Evolutionary conservation across 2,329 filamentous ascomycete genomes (phyloP).

Genomic region (Thielaviopsis populi): DNA sequence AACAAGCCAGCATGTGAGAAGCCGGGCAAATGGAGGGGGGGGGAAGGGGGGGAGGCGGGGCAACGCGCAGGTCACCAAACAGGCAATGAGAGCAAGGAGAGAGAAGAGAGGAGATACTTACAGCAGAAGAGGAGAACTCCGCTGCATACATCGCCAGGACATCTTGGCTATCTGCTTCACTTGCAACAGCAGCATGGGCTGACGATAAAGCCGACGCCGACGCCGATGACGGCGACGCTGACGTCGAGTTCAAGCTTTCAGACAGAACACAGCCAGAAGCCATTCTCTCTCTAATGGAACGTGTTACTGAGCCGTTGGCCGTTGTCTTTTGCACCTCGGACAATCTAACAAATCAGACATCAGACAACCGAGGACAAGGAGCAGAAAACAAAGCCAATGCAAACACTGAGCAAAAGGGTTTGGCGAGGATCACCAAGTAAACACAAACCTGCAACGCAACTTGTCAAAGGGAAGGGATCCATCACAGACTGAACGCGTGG

Average conservation of each 20-base stretch:
- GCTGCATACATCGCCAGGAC: slow-evolving; percentile 12
- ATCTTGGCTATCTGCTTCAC: slow-evolving; percentile 13
- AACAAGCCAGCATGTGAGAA: neutral
- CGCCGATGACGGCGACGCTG: neutral
- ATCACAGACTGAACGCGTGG: neutral
- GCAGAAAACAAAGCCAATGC: neutral
- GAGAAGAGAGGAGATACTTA: slow-evolving; percentile 1
- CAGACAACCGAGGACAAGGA: neutral
- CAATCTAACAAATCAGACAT: neutral
- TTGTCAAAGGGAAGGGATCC: neutral
- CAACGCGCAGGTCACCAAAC: neutral
- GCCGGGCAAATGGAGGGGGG: neutral
- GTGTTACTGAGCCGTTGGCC: neutral
- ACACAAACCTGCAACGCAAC: neutral
- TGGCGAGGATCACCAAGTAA: neutral
- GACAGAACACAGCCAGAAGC: neutral
- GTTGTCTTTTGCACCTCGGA: neutral
- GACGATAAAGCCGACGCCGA: neutral
- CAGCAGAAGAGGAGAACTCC: slow-evolving; percentile 11
- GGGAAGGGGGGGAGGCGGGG: no score
- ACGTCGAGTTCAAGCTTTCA: neutral
- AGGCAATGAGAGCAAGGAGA: neutral
- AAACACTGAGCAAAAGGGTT: neutral
- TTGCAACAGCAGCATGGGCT: neutral
- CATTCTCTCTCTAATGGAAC: slow-evolving; percentile 1